Conservation (phyloP, 2,329 filamentous ascomycete species). For the Cercospora nicotianae region DNA sequence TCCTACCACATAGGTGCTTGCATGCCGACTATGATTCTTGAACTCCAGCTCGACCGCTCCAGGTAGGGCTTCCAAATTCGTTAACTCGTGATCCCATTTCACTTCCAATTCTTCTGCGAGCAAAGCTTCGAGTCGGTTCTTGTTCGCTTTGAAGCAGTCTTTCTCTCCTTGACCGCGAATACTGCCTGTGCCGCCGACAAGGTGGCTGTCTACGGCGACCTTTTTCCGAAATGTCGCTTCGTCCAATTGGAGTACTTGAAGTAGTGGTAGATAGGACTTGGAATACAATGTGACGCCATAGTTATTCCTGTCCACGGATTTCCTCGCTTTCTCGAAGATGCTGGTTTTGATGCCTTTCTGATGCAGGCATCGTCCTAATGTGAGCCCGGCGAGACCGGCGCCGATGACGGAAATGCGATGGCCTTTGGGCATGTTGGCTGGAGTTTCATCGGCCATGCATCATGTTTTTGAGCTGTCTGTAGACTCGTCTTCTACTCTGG, state of each 20-base stretch:
- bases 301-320: constrained; percentile 33
- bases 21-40: constrained; percentile 9
- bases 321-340: constrained; percentile 40
- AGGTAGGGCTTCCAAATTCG: constrained; percentile 7
- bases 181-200: constrained; percentile 31
- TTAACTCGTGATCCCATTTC: constrained; percentile 36
- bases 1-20: constrained; percentile 35
- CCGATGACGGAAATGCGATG: constrained; percentile 44
- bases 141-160: constrained; percentile 39
- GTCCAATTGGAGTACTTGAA: constrained; percentile 38
- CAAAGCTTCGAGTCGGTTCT: constrained; percentile 39
- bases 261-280: constrained; percentile 37
- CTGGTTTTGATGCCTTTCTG: constrained; percentile 35
- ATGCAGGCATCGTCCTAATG: constrained; percentile 41
- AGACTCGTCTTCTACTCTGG: neutral
- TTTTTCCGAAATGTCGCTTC: constrained; percentile 36
- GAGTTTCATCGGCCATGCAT: constrained; percentile 1
- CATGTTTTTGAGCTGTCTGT: neutral
- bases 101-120: constrained; percentile 42
- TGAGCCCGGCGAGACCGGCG: constrained; percentile 49
- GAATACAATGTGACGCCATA: constrained; percentile 45
- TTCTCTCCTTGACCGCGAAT: constrained; percentile 14
- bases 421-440: constrained; percentile 6
- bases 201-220: constrained; percentile 38
- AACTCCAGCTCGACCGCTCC: constrained; percentile 7